Percentiles rank a stretch among this genome's conserved stretches.
phyloP scores from a whole-genome alignment of 208 protist species.

The Leishmania major region DNA sequence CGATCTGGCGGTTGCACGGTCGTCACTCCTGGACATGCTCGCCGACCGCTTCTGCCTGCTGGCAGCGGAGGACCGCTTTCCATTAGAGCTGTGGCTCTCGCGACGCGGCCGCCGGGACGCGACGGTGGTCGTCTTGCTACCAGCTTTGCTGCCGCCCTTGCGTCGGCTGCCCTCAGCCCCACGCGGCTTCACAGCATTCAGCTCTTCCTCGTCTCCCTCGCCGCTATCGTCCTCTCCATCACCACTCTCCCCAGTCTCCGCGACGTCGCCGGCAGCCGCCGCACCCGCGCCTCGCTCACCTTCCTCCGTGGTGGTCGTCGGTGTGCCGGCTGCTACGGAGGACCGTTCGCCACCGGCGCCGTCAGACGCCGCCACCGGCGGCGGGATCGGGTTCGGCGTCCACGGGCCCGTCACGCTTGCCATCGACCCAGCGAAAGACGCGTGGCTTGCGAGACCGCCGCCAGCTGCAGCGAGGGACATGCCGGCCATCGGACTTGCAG shows the following conservation, averaged over 20 bases:
- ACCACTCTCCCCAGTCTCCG: not conserved
- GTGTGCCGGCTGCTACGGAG: not conserved
- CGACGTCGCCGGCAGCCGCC: not conserved
- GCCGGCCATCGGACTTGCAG: not conserved
- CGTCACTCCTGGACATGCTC: not conserved
- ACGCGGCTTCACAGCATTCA: not conserved
- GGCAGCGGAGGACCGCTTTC: not conserved
- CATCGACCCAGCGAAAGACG: not conserved
- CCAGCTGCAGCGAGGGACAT: not conserved
- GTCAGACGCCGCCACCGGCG: not conserved
- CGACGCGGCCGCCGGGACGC: conserved; percentile 6
- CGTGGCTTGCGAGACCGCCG: not conserved
- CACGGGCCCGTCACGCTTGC: conserved; percentile 19
- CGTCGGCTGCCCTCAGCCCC: conserved; percentile 3
- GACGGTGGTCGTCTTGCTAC: conserved; percentile 9
- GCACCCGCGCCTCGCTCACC: not conserved
- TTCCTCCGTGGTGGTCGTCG: not conserved
- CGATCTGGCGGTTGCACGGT: not conserved
- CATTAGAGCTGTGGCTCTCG: not conserved
- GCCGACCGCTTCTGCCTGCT: conserved; percentile 12
- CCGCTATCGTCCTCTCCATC: not conserved
- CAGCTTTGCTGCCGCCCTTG: conserved; percentile 12
- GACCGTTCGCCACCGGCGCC: not conserved
- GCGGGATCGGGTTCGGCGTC: conserved; percentile 27
- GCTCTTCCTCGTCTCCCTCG: conserved; percentile 26